Conservation (phyloP, 108 stramenopile species). For the Nitzschia sp. region DNA sequence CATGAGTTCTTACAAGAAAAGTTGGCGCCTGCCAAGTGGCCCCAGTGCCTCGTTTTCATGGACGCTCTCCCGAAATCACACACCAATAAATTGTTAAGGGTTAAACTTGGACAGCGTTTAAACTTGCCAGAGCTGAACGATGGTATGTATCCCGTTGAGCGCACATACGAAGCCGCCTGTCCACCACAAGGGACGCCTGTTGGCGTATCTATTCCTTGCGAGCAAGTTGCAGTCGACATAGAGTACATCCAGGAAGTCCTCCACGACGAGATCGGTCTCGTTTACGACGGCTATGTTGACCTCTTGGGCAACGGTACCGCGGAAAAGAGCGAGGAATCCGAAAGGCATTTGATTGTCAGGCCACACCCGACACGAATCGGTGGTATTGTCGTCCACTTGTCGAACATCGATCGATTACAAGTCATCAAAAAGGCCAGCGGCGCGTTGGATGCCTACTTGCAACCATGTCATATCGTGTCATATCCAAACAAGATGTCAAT, state of each 20-base stretch:
- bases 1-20: constrained; percentile 37
- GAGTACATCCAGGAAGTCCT: constrained; percentile 14
- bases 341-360: background rate
- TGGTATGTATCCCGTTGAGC: constrained; percentile 32
- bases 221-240: constrained; percentile 17
- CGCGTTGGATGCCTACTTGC: constrained; percentile 19
- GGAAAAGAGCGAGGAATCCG: background rate
- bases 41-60: constrained; percentile 55
- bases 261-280: background rate
- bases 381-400: constrained; percentile 27
- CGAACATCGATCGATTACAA: constrained; percentile 25
- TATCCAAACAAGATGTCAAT: background rate
- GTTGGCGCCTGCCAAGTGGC: constrained; percentile 51
- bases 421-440: constrained; percentile 20
- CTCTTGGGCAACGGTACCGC: background rate
- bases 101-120: constrained; percentile 46
- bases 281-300: background rate
- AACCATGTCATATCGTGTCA: constrained; percentile 23
- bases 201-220: constrained; percentile 31
- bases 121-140: constrained; percentile 35
- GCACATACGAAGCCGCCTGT: constrained; percentile 46
- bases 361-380: constrained; percentile 25
- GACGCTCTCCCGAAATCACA: constrained; percentile 48
- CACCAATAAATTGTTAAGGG: constrained; percentile 45
- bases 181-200: constrained; percentile 47